Evolutionary conservation across 306 rosid genomes (phyloP).

Genomic region (Medicago lupulina): DNA sequence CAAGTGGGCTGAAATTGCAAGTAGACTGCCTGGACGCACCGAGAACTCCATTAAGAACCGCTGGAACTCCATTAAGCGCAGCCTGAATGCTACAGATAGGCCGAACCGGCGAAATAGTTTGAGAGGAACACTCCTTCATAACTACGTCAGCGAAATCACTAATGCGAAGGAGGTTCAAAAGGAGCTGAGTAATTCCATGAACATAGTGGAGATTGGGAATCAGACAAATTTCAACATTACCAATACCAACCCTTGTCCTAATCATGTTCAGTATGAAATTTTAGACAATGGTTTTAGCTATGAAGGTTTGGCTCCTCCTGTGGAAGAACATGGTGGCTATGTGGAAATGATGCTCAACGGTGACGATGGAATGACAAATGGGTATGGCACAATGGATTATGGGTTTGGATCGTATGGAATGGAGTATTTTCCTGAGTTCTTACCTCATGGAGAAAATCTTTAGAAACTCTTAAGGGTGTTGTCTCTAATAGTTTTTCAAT

Average conservation of each 20-base stretch:
- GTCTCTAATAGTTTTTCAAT: background rate
- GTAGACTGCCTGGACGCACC: conserved; percentile 56
- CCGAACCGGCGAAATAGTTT: conserved; percentile 13
- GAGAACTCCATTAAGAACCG: conserved; percentile 82
- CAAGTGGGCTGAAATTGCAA: conserved; percentile 82
- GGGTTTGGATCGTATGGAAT: conserved; percentile 26
- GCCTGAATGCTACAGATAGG: conserved; percentile 48
- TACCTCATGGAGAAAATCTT: conserved; percentile 36
- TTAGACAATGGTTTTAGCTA: conserved; percentile 12
- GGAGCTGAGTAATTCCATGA: background rate
- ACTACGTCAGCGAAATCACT: conserved; percentile 52
- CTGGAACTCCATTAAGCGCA: conserved; percentile 75
- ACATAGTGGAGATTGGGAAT: no score
- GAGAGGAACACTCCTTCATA: conserved; percentile 43
- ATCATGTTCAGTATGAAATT: background rate
- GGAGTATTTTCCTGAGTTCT: conserved; percentile 27
- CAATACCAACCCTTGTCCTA: no score
- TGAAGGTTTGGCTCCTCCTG: background rate
- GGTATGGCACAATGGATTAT: conserved; percentile 6
- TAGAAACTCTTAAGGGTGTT: background rate
- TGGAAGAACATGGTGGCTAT: background rate
- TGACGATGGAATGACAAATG: background rate
- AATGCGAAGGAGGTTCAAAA: background rate
- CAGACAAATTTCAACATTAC: no score
- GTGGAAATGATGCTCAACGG: background rate